Conservation (phyloP, 2,329 filamentous ascomycete species). For the Aureobasidium uvarum region DNA sequence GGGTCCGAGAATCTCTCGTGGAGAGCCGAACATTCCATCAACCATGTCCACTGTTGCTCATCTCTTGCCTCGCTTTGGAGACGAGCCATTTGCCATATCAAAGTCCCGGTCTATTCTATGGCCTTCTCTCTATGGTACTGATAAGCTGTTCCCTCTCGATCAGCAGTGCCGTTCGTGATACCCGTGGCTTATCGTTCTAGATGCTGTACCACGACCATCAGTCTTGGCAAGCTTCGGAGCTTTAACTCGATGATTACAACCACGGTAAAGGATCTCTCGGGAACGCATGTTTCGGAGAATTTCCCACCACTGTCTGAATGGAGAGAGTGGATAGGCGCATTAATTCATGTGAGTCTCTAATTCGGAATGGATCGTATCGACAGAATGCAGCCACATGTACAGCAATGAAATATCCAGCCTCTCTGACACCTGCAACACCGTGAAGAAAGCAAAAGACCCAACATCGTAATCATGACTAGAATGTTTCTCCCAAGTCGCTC, state of each 20-base stretch:
- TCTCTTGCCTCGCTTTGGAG: background rate
- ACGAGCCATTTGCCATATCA: background rate
- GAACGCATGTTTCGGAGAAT: conserved; percentile 21
- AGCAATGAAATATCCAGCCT: conserved; percentile 17
- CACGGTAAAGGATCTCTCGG: conserved; percentile 19
- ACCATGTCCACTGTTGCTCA: background rate
- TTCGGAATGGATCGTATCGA: conserved; percentile 13
- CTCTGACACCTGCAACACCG: conserved; percentile 7
- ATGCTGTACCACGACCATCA: conserved; percentile 3
- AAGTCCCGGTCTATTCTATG: background rate
- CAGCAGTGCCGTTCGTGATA: background rate
- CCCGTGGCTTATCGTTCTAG: background rate
- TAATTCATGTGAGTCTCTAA: conserved; percentile 12
- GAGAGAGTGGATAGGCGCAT: conserved; percentile 1
- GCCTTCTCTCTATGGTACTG: conserved; percentile 7
- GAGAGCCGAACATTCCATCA: conserved; percentile 22
- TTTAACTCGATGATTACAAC: conserved; percentile 15
- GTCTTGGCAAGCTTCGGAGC: conserved; percentile 15
- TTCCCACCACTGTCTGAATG: conserved; percentile 1
- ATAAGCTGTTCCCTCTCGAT: background rate
- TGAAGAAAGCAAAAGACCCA: background rate
- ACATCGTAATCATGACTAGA: conserved; percentile 24
- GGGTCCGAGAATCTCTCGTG: conserved; percentile 22
- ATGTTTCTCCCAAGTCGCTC: conserved; percentile 40
- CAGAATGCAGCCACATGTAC: conserved; percentile 16